Evolutionary conservation across 1,139 yeast genomes (phyloP).

Genomic region (Nakaseomyces uthaithaninus): DNA sequence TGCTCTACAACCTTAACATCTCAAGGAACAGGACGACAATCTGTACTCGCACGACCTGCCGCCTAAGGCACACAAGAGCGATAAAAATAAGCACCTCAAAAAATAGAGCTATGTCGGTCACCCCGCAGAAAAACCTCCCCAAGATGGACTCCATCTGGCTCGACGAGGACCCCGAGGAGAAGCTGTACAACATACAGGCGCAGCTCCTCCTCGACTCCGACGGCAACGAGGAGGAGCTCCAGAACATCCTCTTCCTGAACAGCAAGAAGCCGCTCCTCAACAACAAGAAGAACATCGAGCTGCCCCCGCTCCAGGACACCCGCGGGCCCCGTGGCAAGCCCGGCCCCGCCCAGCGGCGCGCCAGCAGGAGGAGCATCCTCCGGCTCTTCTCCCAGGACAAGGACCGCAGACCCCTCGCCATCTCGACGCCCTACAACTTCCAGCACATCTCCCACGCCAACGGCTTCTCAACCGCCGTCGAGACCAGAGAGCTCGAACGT

Average conservation of each 20-base stretch:
- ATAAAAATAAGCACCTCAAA: too few species aligned
- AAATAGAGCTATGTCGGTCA: too few species aligned
- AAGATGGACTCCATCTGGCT: conserved; percentile 37
- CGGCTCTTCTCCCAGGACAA: conserved; percentile 9
- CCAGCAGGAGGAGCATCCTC: conserved; percentile 1
- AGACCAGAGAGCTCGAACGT: conserved; percentile 4
- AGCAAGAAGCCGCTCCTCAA: conserved; percentile 29
- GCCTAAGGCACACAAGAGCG: too few species aligned
- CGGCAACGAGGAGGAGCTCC: conserved; percentile 22
- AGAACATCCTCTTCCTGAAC: conserved; percentile 27
- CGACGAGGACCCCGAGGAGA: conserved; percentile 34
- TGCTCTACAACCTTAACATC: too few species aligned
- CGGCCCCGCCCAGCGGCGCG: background rate
- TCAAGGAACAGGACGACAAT: too few species aligned
- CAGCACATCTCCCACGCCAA: conserved; percentile 30
- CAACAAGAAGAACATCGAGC: conserved; percentile 28
- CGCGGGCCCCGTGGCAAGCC: too few species aligned
- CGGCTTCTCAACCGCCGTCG: conserved; percentile 2
- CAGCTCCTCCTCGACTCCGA: conserved; percentile 3
- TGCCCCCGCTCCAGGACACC: conserved; percentile 27
- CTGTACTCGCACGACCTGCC: too few species aligned
- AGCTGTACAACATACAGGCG: conserved; percentile 16
- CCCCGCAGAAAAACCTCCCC: conserved; percentile 15
- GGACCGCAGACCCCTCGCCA: conserved; percentile 9
- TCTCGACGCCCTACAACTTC: conserved; percentile 26